Evolutionary conservation across 768 basidiomycete genomes (phyloP), one percentile per base, ranked within the genome.

Genomic region (Hypholoma sublateritium): DNA sequence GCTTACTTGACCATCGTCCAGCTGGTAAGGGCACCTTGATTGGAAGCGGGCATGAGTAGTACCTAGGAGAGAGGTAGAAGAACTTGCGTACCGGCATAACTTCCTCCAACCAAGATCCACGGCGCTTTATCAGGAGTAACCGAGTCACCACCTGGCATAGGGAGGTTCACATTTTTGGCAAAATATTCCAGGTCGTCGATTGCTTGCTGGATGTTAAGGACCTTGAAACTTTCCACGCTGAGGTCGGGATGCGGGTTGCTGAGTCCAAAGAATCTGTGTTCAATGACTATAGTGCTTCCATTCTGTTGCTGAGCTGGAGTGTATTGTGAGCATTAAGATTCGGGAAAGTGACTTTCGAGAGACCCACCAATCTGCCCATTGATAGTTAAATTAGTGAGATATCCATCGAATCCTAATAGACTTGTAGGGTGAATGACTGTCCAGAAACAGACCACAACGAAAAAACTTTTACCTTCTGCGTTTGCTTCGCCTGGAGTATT

Each of bases 111-210:
- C 16, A 78, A 68, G 36, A 82, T 70, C 80, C 79, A 80, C 7
- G 79, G 78, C 0, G 74, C 72, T 43, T 75, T 72, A 36, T 75
- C 74, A 0, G 87, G 84, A 21, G 77, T 79, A 16, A 89, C 73
- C 25, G 79, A 66, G 60, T 83, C 76, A 3, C 87, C 86, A 46
- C 79, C 78, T 0, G 85, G 85, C 81, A 86, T 85, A 1, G 88
- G 83, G 12, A 90, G 77, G 24, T 79, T 67, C 14, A 80, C 88
- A 56, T 80, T 87, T 61, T 83, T 74, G 17, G 85, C 77, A 62
- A 90, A 90, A 67, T 85, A 86, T 13, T 76, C 85, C 37, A 89
- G 67, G 63, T 90, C 88, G 48, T 88, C 83, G 55, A 88, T 83
- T 3, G 87, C 85, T 70, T 90, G 88, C 64, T 87, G 83, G 37